Conservation (phyloP, 2,329 filamentous ascomycete species). For the Clarireedia monteithiana region DNA sequence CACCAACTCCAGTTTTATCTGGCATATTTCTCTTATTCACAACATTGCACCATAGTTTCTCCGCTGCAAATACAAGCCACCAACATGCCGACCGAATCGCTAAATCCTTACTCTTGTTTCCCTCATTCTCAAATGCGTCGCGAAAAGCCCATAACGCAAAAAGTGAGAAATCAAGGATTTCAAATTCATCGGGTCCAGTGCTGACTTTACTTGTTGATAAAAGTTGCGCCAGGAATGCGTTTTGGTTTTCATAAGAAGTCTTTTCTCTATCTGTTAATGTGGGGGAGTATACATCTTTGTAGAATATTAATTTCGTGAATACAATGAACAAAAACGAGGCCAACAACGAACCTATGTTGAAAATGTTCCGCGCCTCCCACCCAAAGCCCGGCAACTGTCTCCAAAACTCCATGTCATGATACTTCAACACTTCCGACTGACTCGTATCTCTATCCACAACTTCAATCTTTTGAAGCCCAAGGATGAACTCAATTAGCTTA, state of each 20-base stretch:
- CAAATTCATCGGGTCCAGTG: background rate
- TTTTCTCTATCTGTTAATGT: background rate
- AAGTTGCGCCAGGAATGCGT: background rate
- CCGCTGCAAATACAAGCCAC: background rate
- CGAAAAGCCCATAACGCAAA: background rate
- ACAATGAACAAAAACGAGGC: background rate
- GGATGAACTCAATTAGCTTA: background rate
- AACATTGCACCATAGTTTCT: background rate
- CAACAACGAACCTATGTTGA: background rate
- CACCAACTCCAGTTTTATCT: background rate
- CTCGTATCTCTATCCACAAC: background rate
- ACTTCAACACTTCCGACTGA: background rate
- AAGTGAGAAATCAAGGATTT: background rate
- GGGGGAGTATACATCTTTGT: background rate
- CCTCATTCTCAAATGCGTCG: background rate
- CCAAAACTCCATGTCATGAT: background rate
- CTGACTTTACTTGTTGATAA: background rate
- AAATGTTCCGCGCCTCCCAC: background rate
- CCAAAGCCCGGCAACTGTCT: background rate
- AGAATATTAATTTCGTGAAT: background rate
- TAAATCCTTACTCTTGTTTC: background rate
- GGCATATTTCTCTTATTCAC: background rate
- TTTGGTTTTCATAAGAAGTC: background rate
- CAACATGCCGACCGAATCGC: background rate
- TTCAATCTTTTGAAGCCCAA: background rate